Evolutionary conservation across 768 basidiomycete genomes (phyloP), one percentile per base, ranked within the genome.

Genomic region (Suillus sp.): DNA sequence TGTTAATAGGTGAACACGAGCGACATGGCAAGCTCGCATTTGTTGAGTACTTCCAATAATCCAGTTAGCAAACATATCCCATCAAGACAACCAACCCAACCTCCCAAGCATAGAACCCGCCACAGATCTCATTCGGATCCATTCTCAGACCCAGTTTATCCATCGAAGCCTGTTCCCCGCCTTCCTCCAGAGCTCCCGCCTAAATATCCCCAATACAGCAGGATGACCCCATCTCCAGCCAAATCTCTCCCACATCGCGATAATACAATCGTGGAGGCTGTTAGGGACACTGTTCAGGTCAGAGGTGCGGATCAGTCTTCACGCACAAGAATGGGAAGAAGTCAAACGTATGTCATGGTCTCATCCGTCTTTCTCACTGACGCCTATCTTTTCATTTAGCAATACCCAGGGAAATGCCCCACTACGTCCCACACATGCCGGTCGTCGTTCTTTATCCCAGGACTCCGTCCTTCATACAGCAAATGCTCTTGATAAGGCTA

Each of bases 251-350:
- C 69, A 22, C 77, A 77, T 65, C 70, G 78, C 45, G 74, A 77
- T 64, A 73, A 80, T 66, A 30, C 56, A 25, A 83, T 88, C 75
- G 71, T 81, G 62, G 86, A 90, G 38, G 85, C 89, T 48, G 84
- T 91, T 66, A 81, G 86, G 66, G 88, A 92, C 64, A 88, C 90
- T 57, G 88, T 90, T 27, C 81, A 82, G 62, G 76, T 89, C 68
- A 83, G 80, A 56, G 72, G 78, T 45, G 69, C 78, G 34, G 79
- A 81, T 64, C 73, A 79, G 53, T 67, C 79, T 61, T 74, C 85
- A 59, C 79, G 81, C 66, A 67, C 72, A 27, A 84, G 85, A 70
- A 76, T 85, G 54, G 80, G 77, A 67, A 83, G 90, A 65, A 87
- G 84, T 66, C 84, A 87, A 69, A 89, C 88, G 43, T 68, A 81